These are phyloP conservation scores for Fusarium pininemorale DNA, from an alignment of 2,329 filamentous ascomycete genomes.

Conservation along the genomic window DNA sequence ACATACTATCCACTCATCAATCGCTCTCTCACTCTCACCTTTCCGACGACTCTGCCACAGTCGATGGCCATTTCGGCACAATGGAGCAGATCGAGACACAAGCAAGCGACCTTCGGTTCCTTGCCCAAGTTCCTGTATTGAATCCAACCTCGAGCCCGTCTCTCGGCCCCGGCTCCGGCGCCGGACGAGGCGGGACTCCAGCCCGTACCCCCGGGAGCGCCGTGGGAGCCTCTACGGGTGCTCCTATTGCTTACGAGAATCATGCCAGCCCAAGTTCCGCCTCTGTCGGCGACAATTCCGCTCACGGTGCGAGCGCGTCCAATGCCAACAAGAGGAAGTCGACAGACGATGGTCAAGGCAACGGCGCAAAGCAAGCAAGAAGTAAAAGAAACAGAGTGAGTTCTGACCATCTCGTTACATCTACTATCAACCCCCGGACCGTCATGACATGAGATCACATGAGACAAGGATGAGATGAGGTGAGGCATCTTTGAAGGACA, in stretches of 20 bases:
- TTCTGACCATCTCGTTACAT: slow-evolving; percentile 31
- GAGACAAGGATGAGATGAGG: slow-evolving; percentile 6
- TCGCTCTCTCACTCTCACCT: slow-evolving; percentile 4
- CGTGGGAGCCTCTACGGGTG: slow-evolving; percentile 39
- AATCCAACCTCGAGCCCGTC: slow-evolving; percentile 33
- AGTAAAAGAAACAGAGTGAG: slow-evolving; percentile 69
- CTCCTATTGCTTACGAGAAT: slow-evolving; percentile 47
- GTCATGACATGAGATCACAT: slow-evolving; percentile 10
- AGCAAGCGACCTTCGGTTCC: slow-evolving; percentile 63
- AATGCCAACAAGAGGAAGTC: slow-evolving; percentile 51
- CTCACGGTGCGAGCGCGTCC: slow-evolving; percentile 43
- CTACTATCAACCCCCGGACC: neutral
- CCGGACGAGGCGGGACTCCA: slow-evolving; percentile 28
- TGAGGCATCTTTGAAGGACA: neutral
- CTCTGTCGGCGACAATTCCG: slow-evolving; percentile 61
- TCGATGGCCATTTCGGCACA: slow-evolving; percentile 37
- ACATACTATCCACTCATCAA: slow-evolving; percentile 6
- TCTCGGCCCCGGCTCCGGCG: slow-evolving; percentile 34
- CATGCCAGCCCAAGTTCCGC: slow-evolving; percentile 52
- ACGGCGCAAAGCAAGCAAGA: slow-evolving; percentile 59
- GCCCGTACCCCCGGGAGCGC: slow-evolving; percentile 31
- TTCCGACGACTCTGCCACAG: slow-evolving; percentile 7
- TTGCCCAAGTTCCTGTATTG: slow-evolving; percentile 52
- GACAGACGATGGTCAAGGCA: slow-evolving; percentile 51
- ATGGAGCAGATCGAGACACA: slow-evolving; percentile 67